phyloP scores from a whole-genome alignment of 2,329 filamentous ascomycete genomes.

The Chaetoscypha palmicola region DNA sequence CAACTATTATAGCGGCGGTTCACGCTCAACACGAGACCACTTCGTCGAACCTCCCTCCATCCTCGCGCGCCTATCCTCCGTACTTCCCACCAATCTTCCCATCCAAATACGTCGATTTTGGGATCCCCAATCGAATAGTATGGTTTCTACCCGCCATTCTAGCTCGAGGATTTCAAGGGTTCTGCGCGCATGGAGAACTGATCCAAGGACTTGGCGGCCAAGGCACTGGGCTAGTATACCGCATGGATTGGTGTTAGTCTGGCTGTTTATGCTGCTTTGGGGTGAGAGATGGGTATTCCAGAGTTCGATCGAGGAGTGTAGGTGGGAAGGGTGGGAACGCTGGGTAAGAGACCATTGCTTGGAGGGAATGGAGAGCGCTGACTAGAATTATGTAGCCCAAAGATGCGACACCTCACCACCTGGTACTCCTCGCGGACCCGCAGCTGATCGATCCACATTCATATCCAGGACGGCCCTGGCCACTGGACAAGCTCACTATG shows the following conservation, averaged over 20 bases:
- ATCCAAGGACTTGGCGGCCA: constrained; percentile 37
- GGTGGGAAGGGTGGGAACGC: constrained; percentile 83
- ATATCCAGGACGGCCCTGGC: constrained; percentile 65
- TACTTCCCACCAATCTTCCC: constrained; percentile 19
- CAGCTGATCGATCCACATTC: constrained; percentile 71
- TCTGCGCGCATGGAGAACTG: constrained; percentile 37
- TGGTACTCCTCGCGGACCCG: constrained; percentile 63
- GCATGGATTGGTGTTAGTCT: constrained; percentile 62
- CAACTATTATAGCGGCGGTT: constrained; percentile 16
- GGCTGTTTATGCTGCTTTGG: constrained; percentile 73
- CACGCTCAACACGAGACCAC: constrained; percentile 22
- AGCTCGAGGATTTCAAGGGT: constrained; percentile 13
- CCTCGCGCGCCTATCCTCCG: constrained; percentile 21
- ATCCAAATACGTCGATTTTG: constrained; percentile 21
- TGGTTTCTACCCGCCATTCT: constrained; percentile 13
- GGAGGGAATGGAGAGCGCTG: background rate
- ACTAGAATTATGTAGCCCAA: constrained; percentile 50
- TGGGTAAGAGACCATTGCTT: constrained; percentile 57
- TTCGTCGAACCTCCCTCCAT: constrained; percentile 25
- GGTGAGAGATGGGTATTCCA: constrained; percentile 77
- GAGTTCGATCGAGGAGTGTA: constrained; percentile 61
- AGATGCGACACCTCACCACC: constrained; percentile 69
- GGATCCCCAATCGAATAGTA: constrained; percentile 13
- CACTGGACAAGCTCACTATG: constrained; percentile 58
- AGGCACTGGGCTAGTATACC: constrained; percentile 53